phyloP scores from a whole-genome alignment of 441 rosid genomes.

The Corymbia calophylla region DNA sequence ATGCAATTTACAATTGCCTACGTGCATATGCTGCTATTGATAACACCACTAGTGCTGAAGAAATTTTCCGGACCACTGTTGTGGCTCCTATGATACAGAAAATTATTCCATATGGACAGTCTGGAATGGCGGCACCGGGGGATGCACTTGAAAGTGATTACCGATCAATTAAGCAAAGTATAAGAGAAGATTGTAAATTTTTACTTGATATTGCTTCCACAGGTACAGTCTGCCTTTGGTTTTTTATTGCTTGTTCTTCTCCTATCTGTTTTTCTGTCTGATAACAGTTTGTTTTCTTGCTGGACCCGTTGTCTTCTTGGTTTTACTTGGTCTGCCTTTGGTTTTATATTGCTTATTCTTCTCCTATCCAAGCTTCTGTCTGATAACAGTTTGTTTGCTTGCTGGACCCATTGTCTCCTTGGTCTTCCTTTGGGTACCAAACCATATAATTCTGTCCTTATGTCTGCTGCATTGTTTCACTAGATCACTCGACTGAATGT shows the following conservation, averaged over 20 bases:
- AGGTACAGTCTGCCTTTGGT: slow-evolving; percentile 29
- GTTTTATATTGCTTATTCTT: background rate
- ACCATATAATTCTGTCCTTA: background rate
- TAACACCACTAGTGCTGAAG: slow-evolving; percentile 73
- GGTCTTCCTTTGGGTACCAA: background rate
- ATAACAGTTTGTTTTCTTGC: background rate
- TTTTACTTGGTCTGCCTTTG: background rate
- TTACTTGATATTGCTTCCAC: slow-evolving; percentile 76
- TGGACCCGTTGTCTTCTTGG: background rate
- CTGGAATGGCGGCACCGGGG: slow-evolving; percentile 34
- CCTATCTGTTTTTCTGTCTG: background rate
- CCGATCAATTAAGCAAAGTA: slow-evolving; percentile 49
- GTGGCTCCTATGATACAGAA: slow-evolving; percentile 74
- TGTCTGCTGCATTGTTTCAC: background rate
- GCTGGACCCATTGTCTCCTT: background rate
- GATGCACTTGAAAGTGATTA: slow-evolving; percentile 84
- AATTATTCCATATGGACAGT: slow-evolving; percentile 50
- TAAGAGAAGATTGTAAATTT: slow-evolving; percentile 70
- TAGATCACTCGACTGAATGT: background rate
- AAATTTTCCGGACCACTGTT: slow-evolving; percentile 62
- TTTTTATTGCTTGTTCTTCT: background rate
- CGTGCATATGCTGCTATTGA: slow-evolving; percentile 97
- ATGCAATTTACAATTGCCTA: slow-evolving; percentile 87
- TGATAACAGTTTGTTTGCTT: background rate
- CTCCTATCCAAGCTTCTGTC: background rate